A percentile compares a stretch with the other conserved stretches of the same genome.
These are phyloP conservation scores for Schwanniomyces etchellsii DNA, from an alignment of 1,139 yeast genomes.

Conservation along the genomic window DNA sequence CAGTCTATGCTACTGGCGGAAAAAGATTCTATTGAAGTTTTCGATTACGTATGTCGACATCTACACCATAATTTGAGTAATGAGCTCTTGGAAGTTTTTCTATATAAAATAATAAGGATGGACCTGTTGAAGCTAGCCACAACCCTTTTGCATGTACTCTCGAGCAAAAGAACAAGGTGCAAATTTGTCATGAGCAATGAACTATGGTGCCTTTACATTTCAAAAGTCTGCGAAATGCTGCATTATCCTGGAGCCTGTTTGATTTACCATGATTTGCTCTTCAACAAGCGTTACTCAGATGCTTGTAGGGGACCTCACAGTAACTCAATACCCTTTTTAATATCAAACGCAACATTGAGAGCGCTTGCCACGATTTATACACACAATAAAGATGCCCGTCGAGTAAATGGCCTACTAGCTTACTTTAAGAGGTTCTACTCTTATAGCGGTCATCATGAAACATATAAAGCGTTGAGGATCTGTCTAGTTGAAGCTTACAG, in stretches of 20 bases:
- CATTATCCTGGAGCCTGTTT: slow-evolving; percentile 30
- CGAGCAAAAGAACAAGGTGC: slow-evolving; percentile 6
- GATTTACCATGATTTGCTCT: slow-evolving; percentile 33
- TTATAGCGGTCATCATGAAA: slow-evolving; percentile 20
- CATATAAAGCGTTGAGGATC: slow-evolving; percentile 22
- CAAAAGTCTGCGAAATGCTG: slow-evolving; percentile 19
- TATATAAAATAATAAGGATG: slow-evolving; percentile 13
- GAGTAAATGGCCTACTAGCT: slow-evolving; percentile 24
- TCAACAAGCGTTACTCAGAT: slow-evolving; percentile 14
- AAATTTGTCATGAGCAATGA: slow-evolving; percentile 26
- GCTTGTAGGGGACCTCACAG: slow-evolving; percentile 5
- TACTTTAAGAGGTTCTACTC: slow-evolving; percentile 39
- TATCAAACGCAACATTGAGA: slow-evolving; percentile 21
- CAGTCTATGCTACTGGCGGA: not conserved
- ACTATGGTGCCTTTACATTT: slow-evolving; percentile 27
- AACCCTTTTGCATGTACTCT: slow-evolving; percentile 19
- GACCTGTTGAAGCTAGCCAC: slow-evolving; percentile 17
- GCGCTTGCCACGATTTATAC: slow-evolving; percentile 23
- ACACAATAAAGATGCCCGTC: slow-evolving; percentile 18
- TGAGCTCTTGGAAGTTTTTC: slow-evolving; percentile 7
- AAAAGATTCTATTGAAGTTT: slow-evolving; percentile 2
- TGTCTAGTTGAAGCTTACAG: slow-evolving; percentile 30
- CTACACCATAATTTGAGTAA: slow-evolving; percentile 3
- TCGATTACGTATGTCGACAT: slow-evolving; percentile 5
- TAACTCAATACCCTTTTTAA: slow-evolving; percentile 26